Conservation (phyloP, 805 yeast genomes). For the Cyberlindnera euphorbiiphila region DNA sequence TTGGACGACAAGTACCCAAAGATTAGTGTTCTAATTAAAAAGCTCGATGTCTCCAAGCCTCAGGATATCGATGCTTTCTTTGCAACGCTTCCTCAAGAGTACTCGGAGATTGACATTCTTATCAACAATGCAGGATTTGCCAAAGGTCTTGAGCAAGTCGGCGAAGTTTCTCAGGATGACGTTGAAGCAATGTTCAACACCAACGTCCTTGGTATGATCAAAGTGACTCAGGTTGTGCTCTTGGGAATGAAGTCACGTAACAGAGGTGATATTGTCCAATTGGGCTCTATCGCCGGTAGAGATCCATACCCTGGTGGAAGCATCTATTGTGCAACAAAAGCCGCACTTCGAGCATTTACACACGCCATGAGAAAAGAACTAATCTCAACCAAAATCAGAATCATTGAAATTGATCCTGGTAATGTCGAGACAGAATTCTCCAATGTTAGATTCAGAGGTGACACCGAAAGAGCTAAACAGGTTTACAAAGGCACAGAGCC, state of each 20-base stretch:
- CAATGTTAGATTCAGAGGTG: conserved; percentile 56
- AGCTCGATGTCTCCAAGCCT: conserved; percentile 56
- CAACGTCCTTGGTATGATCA: conserved; percentile 82
- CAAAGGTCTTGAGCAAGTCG: conserved; percentile 74
- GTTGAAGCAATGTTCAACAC: conserved; percentile 78
- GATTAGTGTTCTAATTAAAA: conserved; percentile 41
- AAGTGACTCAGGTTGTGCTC: conserved; percentile 74
- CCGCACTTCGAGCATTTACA: conserved; percentile 70
- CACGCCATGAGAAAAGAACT: conserved; percentile 71
- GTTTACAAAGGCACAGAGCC: conserved; percentile 58
- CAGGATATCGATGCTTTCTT: conserved; percentile 50
- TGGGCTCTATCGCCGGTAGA: conserved; percentile 81
- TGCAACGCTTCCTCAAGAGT: conserved; percentile 49
- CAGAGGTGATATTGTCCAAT: conserved; percentile 66
- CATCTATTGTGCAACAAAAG: conserved; percentile 73
- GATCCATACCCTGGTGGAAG: conserved; percentile 79
- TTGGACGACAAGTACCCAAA: conserved; percentile 44
- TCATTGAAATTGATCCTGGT: conserved; percentile 66
- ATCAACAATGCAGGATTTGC: conserved; percentile 80
- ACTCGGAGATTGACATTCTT: conserved; percentile 59
- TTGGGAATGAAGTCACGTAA: conserved; percentile 67
- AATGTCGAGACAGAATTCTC: conserved; percentile 68
- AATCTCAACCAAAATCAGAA: conserved; percentile 62
- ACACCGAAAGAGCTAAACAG: conserved; percentile 46
- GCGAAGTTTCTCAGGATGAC: conserved; percentile 61